A percentile compares a stretch with the other conserved stretches of the same genome.
Evolutionary conservation across 1,284 basidiomycete genomes (phyloP).

Genomic region (Pseudozyma sp.): DNA sequence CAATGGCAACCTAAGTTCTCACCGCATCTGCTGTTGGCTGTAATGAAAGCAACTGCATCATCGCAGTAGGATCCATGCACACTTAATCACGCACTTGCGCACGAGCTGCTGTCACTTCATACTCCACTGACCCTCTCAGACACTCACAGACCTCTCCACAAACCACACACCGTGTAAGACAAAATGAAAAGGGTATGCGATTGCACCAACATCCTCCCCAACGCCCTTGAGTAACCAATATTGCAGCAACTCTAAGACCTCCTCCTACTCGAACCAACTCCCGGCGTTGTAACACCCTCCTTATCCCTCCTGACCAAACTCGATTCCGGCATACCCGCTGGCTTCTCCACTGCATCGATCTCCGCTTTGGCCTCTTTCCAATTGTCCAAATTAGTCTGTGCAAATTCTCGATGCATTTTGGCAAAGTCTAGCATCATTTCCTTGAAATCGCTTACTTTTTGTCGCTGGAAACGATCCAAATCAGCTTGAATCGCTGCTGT

Average conservation of each 20-base stretch:
- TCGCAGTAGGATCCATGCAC: too few species aligned
- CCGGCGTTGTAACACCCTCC: constrained; percentile 22
- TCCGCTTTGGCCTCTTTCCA: constrained; percentile 96
- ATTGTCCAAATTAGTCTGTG: constrained; percentile 85
- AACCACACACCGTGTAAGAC: too few species aligned
- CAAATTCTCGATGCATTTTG: constrained; percentile 84
- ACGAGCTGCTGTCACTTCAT: too few species aligned
- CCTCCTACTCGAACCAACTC: constrained; percentile 9
- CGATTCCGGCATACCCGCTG: constrained; percentile 54
- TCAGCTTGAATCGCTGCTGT: constrained; percentile 96
- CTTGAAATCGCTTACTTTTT: constrained; percentile 94
- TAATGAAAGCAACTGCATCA: too few species aligned
- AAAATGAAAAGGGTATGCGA: too few species aligned
- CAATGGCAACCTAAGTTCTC: too few species aligned
- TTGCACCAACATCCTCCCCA: background rate
- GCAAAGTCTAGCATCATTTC: constrained; percentile 93
- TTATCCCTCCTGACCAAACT: constrained; percentile 43
- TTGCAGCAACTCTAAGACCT: constrained; percentile 11
- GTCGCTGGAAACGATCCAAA: constrained; percentile 95
- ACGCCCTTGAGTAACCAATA: background rate
- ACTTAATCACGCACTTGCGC: too few species aligned
- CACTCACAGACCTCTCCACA: background rate
- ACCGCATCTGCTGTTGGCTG: too few species aligned
- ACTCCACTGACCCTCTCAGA: too few species aligned
- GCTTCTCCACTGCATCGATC: constrained; percentile 81